These are phyloP conservation scores for Tolypocladium cylindrosporum DNA, from an alignment of 2,329 filamentous ascomycete species.

Conservation along the genomic window DNA sequence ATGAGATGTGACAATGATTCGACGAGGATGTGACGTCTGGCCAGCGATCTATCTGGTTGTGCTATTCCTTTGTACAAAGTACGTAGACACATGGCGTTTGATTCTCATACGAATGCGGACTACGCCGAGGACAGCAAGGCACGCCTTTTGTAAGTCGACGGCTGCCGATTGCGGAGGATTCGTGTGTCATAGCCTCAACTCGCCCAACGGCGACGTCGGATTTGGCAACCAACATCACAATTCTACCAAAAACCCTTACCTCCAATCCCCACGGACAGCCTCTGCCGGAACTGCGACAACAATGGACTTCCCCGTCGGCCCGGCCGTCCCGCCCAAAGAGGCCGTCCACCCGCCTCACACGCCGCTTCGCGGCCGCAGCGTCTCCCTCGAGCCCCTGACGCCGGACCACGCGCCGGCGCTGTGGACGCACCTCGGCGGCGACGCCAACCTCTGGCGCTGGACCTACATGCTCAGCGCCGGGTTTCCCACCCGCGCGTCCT, in stretches of 20 bases:
- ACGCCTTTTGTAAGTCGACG: neutral
- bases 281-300: neutral
- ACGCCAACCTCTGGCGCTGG: slow-evolving; percentile 20
- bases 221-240: neutral
- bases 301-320: neutral
- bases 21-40: neutral
- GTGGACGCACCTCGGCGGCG: slow-evolving; percentile 21
- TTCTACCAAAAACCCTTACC: neutral
- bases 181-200: neutral
- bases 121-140: neutral
- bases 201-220: neutral
- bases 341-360: slow-evolving; percentile 2
- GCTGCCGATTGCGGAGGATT: neutral
- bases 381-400: slow-evolving; percentile 18
- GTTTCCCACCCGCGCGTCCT: slow-evolving; percentile 9
- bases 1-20: neutral
- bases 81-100: too few species aligned
- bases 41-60: neutral
- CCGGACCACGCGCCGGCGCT: slow-evolving; percentile 15
- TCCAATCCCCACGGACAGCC: neutral
- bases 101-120: too few species aligned
- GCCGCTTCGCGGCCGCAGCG: slow-evolving; percentile 18
- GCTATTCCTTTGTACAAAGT: too few species aligned
- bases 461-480: slow-evolving; percentile 21
- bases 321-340: neutral